Percentiles rank a stretch among this genome's conserved stretches.
phyloP scores from a whole-genome alignment of 2,329 filamentous ascomycete species.

The Alternaria arborescens region DNA sequence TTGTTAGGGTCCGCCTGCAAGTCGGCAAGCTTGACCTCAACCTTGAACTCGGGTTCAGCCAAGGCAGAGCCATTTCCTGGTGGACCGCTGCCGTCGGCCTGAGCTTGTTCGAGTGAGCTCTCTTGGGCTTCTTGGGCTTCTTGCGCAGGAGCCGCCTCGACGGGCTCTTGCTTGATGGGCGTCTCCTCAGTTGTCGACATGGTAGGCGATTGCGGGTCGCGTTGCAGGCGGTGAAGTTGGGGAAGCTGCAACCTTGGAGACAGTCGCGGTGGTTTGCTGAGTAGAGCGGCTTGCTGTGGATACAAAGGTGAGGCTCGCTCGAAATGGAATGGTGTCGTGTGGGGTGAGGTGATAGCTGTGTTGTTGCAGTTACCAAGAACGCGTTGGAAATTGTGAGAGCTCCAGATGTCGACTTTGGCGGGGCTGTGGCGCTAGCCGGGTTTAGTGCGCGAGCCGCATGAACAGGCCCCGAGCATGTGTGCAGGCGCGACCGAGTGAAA shows the following conservation, averaged over 20 bases:
- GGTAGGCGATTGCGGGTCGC: constrained; percentile 7
- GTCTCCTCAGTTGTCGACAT: constrained; percentile 29
- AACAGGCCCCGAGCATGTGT: constrained; percentile 20
- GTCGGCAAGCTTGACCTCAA: constrained; percentile 91
- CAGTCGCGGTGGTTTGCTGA: neutral
- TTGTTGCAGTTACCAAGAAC: constrained; percentile 2
- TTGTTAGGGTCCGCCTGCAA: constrained; percentile 86
- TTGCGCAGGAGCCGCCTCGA: constrained; percentile 21
- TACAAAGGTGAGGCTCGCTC: neutral
- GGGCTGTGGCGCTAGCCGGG: constrained; percentile 38
- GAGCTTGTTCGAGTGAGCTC: constrained; percentile 32
- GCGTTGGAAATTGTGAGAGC: constrained; percentile 25
- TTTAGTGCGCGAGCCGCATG: constrained; percentile 33
- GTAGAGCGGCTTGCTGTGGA: neutral
- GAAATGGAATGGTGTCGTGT: neutral
- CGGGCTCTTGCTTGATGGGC: constrained; percentile 16
- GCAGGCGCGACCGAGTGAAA: constrained; percentile 20
- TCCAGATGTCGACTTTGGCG: constrained; percentile 35
- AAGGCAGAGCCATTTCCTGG: constrained; percentile 55
- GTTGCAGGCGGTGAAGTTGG: constrained; percentile 2
- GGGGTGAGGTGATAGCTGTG: neutral
- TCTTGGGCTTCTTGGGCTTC: neutral
- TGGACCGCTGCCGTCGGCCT: constrained; percentile 59
- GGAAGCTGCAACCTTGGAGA: neutral
- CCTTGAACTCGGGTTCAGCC: constrained; percentile 80